phyloP scores from a whole-genome alignment of 164 flowering plant genomes.

The Malania oleifera region DNA sequence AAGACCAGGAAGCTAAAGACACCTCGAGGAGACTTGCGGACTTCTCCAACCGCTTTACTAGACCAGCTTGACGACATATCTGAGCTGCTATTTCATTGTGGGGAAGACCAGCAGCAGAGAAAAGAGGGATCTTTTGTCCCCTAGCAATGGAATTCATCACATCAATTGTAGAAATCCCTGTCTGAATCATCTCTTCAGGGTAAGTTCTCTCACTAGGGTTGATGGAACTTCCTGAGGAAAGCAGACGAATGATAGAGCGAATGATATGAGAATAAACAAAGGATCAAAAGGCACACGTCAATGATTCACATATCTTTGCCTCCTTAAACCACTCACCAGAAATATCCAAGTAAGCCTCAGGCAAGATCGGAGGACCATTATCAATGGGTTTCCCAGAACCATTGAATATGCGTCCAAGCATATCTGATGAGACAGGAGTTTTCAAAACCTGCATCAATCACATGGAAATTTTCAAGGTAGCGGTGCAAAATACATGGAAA shows the following conservation, averaged over 20 bases:
- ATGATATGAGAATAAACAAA: constrained; percentile 1
- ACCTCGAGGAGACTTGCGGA: constrained; percentile 66
- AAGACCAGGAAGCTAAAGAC: constrained; percentile 3
- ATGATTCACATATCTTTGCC: background rate
- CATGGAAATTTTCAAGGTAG: background rate
- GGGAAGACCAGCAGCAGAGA: constrained; percentile 99
- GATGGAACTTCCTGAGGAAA: constrained; percentile 82
- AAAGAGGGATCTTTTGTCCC: constrained; percentile 97
- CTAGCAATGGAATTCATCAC: constrained; percentile 99
- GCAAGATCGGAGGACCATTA: constrained; percentile 96
- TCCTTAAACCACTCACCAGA: constrained; percentile 49
- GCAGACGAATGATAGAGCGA: background rate
- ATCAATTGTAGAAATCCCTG: constrained; percentile 97
- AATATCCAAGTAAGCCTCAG: constrained; percentile 97
- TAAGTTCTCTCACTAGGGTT: constrained; percentile 99
- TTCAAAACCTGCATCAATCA: constrained; percentile 68
- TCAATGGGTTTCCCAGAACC: constrained; percentile 99
- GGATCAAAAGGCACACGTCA: background rate
- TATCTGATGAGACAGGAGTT: constrained; percentile 95
- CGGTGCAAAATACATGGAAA: background rate
- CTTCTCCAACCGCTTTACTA: constrained; percentile 86
- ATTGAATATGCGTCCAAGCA: constrained; percentile 99
- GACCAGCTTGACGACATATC: constrained; percentile 97
- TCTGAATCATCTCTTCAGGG: constrained; percentile 99
- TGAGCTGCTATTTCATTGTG: constrained; percentile 99